Percentiles rank a stretch among this genome's conserved stretches.
Evolutionary conservation across 306 rosid species (phyloP).

Genomic region (Castanea sativa): DNA sequence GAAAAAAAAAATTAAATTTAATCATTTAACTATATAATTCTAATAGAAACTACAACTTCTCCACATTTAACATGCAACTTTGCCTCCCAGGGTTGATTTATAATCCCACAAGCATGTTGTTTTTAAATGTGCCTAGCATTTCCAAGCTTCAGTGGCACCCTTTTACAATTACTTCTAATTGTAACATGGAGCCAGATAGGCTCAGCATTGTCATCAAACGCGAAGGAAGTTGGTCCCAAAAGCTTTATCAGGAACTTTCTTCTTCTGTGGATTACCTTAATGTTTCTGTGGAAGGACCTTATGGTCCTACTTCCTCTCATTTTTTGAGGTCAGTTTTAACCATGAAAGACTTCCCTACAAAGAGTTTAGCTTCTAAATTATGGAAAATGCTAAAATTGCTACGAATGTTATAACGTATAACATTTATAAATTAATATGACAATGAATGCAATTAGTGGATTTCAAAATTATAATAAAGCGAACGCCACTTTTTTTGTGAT

Average conservation of each 20-base stretch:
- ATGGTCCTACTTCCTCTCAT: constrained; percentile 52
- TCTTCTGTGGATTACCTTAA: constrained; percentile 41
- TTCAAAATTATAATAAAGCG: no score
- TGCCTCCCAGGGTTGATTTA: constrained; percentile 44
- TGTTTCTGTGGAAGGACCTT: constrained; percentile 87
- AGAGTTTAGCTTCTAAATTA: no score
- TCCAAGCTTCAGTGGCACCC: constrained; percentile 90
- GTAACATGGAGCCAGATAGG: constrained; percentile 46
- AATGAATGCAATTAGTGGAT: rapidly evolving
- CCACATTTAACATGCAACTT: neutral
- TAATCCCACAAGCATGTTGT: constrained; percentile 62
- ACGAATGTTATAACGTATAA: neutral
- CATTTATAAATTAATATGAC: rapidly evolving
- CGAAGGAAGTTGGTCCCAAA: constrained; percentile 60
- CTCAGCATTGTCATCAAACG: constrained; percentile 51
- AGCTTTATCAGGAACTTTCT: constrained; percentile 46
- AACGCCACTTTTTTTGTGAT: no score
- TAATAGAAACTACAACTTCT: no score
- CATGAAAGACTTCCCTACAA: no score
- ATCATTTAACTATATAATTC: no score
- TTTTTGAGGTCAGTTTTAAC: constrained; percentile 44
- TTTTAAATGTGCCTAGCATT: constrained; percentile 61
- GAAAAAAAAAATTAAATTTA: no score
- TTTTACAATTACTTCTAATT: constrained; percentile 62
- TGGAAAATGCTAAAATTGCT: no score